These are phyloP conservation scores for Eragrostis tef DNA, from an alignment of 202 grass and related monocot species.

Conservation along the genomic window DNA sequence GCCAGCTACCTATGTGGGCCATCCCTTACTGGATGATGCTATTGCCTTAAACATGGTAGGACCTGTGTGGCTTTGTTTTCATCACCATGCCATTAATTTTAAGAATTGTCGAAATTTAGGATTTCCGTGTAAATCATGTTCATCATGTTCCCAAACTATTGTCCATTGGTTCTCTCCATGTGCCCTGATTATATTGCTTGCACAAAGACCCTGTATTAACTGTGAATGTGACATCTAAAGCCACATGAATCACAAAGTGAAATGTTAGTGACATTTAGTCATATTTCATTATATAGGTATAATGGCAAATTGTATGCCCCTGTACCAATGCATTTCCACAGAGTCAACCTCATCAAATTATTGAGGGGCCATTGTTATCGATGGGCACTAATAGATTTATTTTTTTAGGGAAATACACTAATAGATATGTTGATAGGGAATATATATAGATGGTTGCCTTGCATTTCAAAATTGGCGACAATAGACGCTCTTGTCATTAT, in stretches of 20 bases:
- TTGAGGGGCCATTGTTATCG: background rate
- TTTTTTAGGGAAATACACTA: too few relatives aligned
- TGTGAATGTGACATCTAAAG: background rate
- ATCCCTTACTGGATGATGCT: constrained; percentile 82
- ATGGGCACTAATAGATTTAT: too few relatives aligned
- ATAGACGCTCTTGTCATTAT: constrained; percentile 15
- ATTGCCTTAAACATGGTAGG: constrained; percentile 65
- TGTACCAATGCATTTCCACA: background rate
- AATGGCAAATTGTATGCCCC: background rate
- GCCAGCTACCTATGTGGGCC: constrained; percentile 89
- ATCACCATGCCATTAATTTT: constrained; percentile 3
- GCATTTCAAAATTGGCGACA: constrained; percentile 7
- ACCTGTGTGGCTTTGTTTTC: constrained; percentile 31
- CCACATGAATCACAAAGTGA: constrained; percentile 22
- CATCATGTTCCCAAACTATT: background rate
- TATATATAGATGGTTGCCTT: constrained; percentile 26
- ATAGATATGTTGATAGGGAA: constrained; percentile 7
- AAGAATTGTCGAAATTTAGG: constrained; percentile 1
- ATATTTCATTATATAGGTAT: background rate
- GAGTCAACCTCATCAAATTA: background rate
- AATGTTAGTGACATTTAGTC: background rate
- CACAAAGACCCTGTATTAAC: constrained; percentile 22
- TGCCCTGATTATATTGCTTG: constrained; percentile 15
- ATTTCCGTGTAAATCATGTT: constrained; percentile 4
- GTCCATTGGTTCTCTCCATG: constrained; percentile 12